Base-by-base conservation (phyloP, 1,139 yeast species). In the Hemisphaericaspora xylanilytica region DNA sequence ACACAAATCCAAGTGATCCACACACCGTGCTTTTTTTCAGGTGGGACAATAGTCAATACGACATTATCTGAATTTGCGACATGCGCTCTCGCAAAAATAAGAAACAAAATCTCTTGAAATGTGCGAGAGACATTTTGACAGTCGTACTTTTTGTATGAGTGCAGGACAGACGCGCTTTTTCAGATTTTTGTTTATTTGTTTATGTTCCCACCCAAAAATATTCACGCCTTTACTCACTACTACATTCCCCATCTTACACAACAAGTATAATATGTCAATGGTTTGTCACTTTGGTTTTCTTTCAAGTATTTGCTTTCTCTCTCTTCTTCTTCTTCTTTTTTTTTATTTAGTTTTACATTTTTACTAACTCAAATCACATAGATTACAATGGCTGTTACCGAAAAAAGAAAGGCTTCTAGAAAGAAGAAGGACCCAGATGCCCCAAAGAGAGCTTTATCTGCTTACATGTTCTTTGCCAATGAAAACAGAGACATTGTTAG, bases 381-480 rank as follows among this genome's bases (percentile, higher is more conserved):
- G n/a, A n/a, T 27, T 22, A 40, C 14, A 31, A 47, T 47, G 50
- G 38, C 49, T 33, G 55, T 59, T 34, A 54, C 67, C 45, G 76
- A 70, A 59, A 71, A 66, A 58, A 71, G 70, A 60, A 71, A 68
- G 57, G 51, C 72, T 45, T 59, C 72, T 47, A 71, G 77, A 70
- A 71, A 70, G 63, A 71, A 71, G 75, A 71, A 71, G 75, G 97
- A 92, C 70, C 97, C 97, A 73, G 90, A 90, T 69, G 98, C 98
- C 50, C 98, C 98, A 65, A 92, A 92, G 87, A 85, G 97, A 70
- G 88, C 97, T 28, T 75, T 92, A 63, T 88, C 97, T 47, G 97
- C 97, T 41, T 92, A 92, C 81, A 90, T 92, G 97, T 90, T 86
- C 79, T 92, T 90, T 61, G 97, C 98, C 56, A 89, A 88, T 62